phyloP scores from a whole-genome alignment of 768 basidiomycete species.

The Neoboletus subvelutipes region DNA sequence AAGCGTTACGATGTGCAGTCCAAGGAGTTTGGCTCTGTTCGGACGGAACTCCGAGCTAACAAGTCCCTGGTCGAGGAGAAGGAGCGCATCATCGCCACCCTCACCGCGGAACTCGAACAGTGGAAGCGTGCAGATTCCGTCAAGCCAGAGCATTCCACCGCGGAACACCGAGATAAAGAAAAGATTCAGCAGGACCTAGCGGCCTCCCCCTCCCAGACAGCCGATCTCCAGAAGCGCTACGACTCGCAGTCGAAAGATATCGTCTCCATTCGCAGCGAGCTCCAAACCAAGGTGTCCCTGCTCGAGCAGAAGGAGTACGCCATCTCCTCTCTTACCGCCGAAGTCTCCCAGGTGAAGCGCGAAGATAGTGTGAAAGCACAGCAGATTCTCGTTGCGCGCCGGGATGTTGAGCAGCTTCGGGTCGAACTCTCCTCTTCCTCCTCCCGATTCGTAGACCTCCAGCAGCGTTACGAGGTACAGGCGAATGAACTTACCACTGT shows the following conservation, averaged over 20 bases:
- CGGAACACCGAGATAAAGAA: neutral
- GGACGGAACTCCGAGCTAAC: neutral
- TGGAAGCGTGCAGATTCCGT: neutral
- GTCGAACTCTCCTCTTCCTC: neutral
- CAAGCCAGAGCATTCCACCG: neutral
- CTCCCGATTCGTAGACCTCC: neutral
- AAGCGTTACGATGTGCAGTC: neutral
- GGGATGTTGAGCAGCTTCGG: constrained; percentile 1
- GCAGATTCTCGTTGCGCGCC: neutral
- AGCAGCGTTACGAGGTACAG: neutral
- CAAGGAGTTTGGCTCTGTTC: neutral
- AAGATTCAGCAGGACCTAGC: neutral
- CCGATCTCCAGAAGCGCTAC: neutral
- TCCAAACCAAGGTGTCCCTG: neutral
- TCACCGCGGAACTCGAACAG: neutral
- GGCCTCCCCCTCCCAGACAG: neutral
- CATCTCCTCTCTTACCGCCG: neutral
- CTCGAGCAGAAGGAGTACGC: constrained; percentile 3
- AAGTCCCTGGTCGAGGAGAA: neutral
- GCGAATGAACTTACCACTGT: neutral
- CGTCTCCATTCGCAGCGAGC: neutral
- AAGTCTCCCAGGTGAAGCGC: neutral
- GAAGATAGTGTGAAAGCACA: neutral
- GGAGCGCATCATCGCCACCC: neutral
- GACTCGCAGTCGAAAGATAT: neutral